Evolutionary conservation across 768 basidiomycete species (phyloP), one percentile per base, ranked within the genome.

Genomic region (Hydnomerulius pinastri): DNA sequence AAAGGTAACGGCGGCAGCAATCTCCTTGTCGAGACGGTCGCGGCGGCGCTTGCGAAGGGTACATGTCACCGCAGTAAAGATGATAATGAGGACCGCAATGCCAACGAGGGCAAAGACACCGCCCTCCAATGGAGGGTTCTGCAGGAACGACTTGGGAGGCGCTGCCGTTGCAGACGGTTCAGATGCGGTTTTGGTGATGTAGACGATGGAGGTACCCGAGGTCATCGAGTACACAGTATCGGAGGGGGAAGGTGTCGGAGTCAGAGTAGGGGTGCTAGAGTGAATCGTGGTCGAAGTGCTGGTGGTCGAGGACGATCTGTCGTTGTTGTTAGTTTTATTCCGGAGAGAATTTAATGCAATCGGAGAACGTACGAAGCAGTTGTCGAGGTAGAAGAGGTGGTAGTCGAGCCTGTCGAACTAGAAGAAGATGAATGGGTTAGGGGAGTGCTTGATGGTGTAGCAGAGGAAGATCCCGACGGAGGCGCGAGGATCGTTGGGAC

Each of bases 101-200:
- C 79, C 84, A 33, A 74, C 72, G 17, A 83, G 43, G 25, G 75
- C 67, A 50, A 89, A 85, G 13, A 87, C 75, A 8, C 78, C 66
- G 6, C 80, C 80, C 35, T 80, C 77, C n/a, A 83, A 71, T n/a
- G 78, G 71, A 65, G 82, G 86, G 67, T 89, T 85, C 50, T 81
- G 67, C 30, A 89, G 62, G 69, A 90, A 90, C 10, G 74, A 59
- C 8, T 65, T 58, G n/a, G 63, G 33, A 13, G 61, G 41, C 2
- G 67, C 15, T 18, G 56, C 25, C 1, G 64, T 55, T 6, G 60
- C 23, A 15, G 72, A 52, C 2, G 69, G 27, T 2, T 66, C 50
- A 8, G 73, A 53, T 25, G 66, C 32, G 1, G 65, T 66, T 29
- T 65, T 61, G 4, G 71, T 60, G 24, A 75, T 65, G 32, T 69